A percentile compares a stretch with the other conserved stretches of the same genome.
These are phyloP conservation scores for Mycena chlorophos DNA, from an alignment of 768 basidiomycete species.

Conservation along the genomic window DNA sequence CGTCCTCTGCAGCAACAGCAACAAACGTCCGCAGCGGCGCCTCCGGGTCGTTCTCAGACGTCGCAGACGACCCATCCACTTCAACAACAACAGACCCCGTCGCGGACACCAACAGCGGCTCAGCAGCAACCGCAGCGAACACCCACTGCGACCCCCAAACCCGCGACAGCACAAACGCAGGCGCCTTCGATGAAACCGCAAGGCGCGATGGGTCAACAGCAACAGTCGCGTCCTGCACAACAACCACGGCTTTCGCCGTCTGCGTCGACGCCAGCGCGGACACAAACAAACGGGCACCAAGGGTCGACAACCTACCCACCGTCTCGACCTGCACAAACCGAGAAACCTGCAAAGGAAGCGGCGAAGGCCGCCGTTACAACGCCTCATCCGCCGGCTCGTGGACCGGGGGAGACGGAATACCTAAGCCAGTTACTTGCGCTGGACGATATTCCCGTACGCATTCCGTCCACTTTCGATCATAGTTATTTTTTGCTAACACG, in stretches of 20 bases:
- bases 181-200: no score
- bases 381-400: constrained; percentile 5
- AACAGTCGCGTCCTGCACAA: neutral
- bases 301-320: neutral
- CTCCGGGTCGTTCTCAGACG: no score
- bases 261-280: neutral
- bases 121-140: neutral
- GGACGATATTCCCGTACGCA: constrained; percentile 47
- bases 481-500: neutral
- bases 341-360: neutral
- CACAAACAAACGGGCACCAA: neutral
- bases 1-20: no score
- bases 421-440: constrained; percentile 63
- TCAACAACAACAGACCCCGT: neutral
- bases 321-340: neutral
- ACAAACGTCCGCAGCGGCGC: no score
- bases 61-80: no score
- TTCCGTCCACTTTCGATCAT: neutral
- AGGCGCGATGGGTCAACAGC: no score
- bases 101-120: neutral
- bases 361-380: neutral
- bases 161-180: no score
- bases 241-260: neutral
- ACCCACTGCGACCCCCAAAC: no score
- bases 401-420: constrained; percentile 48